phyloP scores from a whole-genome alignment of 1,139 yeast genomes.

The Candida albicans region DNA sequence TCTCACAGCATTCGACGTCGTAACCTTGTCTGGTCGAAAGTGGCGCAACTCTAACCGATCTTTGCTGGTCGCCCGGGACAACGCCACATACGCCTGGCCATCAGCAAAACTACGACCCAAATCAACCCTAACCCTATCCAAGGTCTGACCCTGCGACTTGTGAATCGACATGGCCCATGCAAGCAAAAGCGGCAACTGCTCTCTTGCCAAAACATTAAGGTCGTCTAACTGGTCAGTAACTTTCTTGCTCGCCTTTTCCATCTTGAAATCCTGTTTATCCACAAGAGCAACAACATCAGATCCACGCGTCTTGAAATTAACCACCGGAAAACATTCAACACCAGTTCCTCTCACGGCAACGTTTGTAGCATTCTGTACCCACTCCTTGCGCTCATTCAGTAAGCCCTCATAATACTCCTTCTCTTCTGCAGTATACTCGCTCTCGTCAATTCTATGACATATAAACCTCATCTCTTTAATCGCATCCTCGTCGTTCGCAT shows the following conservation, averaged over 20 bases:
- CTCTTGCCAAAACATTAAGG: conserved; percentile 16
- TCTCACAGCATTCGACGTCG: too few relatives aligned
- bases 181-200: conserved; percentile 77
- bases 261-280: conserved; percentile 70
- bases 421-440: conserved; percentile 43
- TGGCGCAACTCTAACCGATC: conserved; percentile 76
- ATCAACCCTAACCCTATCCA: conserved; percentile 80
- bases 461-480: conserved; percentile 30
- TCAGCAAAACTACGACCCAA: conserved; percentile 74
- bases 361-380: conserved; percentile 32
- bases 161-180: conserved; percentile 98
- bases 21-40: conserved; percentile 38
- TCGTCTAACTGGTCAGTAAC: neutral
- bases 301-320: conserved; percentile 42
- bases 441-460: conserved; percentile 26
- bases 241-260: conserved; percentile 42
- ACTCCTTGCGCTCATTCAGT: conserved; percentile 27
- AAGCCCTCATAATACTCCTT: conserved; percentile 28
- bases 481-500: conserved; percentile 21
- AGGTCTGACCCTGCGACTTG: conserved; percentile 95
- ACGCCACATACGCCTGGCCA: conserved; percentile 95
- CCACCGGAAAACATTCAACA: conserved; percentile 51
- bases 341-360: conserved; percentile 17
- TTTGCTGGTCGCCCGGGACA: conserved; percentile 80
- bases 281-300: conserved; percentile 42